Percentiles rank a stretch among this genome's conserved stretches.
phyloP scores from a whole-genome alignment of 805 yeast species.

The Metschnikowia peoriensis region DNA sequence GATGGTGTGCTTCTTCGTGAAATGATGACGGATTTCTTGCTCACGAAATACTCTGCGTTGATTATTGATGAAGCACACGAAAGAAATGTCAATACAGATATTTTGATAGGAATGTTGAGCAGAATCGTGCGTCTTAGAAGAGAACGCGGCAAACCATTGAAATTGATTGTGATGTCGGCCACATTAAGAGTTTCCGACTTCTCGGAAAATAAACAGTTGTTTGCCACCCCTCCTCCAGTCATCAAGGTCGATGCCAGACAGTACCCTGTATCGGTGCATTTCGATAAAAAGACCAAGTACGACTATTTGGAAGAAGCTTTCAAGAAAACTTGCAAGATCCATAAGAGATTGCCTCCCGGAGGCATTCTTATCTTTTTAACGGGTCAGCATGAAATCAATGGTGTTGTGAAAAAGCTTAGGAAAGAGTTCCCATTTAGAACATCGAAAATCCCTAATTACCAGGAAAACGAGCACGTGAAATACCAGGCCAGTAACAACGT shows the following conservation, averaged over 20 bases:
- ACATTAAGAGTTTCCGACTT: constrained; percentile 92
- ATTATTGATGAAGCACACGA: constrained; percentile 98
- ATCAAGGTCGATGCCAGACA: constrained; percentile 90
- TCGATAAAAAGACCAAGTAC: constrained; percentile 72
- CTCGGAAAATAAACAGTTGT: constrained; percentile 73
- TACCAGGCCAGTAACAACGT: constrained; percentile 59
- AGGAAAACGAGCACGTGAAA: constrained; percentile 24
- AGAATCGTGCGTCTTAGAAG: constrained; percentile 75
- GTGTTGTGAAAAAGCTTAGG: constrained; percentile 67
- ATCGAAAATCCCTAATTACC: constrained; percentile 20
- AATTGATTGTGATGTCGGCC: constrained; percentile 94
- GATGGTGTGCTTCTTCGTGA: constrained; percentile 93
- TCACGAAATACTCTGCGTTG: constrained; percentile 79
- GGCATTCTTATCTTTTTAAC: constrained; percentile 90
- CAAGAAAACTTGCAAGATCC: constrained; percentile 82
- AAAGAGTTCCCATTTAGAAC: constrained; percentile 59
- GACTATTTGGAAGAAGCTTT: constrained; percentile 87
- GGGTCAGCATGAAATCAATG: constrained; percentile 88
- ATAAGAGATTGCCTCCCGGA: constrained; percentile 83
- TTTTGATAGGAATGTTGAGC: constrained; percentile 90
- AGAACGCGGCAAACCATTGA: constrained; percentile 59
- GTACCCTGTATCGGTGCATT: constrained; percentile 89
- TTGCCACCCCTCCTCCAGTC: constrained; percentile 77
- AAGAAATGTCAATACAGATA: constrained; percentile 93
- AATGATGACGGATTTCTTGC: constrained; percentile 81